A percentile compares a stretch with the other conserved stretches of the same genome.
These are phyloP conservation scores for Termitomyces sp. DNA, from an alignment of 768 basidiomycete genomes.

Conservation along the genomic window DNA sequence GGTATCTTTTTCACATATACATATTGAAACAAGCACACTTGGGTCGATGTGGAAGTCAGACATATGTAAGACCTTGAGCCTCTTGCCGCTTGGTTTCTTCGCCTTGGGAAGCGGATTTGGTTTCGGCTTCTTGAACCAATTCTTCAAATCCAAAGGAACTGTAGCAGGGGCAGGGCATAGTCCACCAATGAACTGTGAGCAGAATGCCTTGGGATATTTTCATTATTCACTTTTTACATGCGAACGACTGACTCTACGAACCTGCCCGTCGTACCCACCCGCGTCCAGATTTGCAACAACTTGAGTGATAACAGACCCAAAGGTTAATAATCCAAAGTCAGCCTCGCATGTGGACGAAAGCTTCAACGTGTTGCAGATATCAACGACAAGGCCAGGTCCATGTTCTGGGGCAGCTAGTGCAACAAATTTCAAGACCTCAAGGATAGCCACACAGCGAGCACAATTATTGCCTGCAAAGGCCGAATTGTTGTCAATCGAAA, in stretches of 20 bases:
- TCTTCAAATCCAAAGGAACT: slow-evolving; percentile 55
- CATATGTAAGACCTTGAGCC: slow-evolving; percentile 69
- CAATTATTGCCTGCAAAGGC: slow-evolving; percentile 52
- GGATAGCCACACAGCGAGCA: slow-evolving; percentile 53
- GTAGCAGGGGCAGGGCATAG: slow-evolving; percentile 57
- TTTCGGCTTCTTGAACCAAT: slow-evolving; percentile 78
- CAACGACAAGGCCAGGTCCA: slow-evolving; percentile 52
- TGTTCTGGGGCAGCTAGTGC: slow-evolving; percentile 59
- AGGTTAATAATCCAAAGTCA: slow-evolving; percentile 40
- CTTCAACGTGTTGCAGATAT: slow-evolving; percentile 58
- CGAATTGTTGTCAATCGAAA: slow-evolving; percentile 52
- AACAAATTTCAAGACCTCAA: slow-evolving; percentile 65
- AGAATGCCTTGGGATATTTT: slow-evolving; percentile 40
- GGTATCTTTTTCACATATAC: neutral
- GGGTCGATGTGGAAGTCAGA: slow-evolving; percentile 79
- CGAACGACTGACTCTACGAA: slow-evolving; percentile 20
- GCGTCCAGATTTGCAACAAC: slow-evolving; percentile 70
- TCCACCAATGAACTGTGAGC: slow-evolving; percentile 50
- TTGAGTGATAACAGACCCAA: slow-evolving; percentile 66
- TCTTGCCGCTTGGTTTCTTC: slow-evolving; percentile 58
- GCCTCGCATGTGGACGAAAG: slow-evolving; percentile 49
- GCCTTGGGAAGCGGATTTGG: slow-evolving; percentile 58
- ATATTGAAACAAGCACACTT: slow-evolving; percentile 32
- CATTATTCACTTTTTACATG: neutral
- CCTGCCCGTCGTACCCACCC: slow-evolving; percentile 72